These are phyloP conservation scores for Bisporella sp. DNA, from an alignment of 2,329 filamentous ascomycete genomes.

Conservation along the genomic window DNA sequence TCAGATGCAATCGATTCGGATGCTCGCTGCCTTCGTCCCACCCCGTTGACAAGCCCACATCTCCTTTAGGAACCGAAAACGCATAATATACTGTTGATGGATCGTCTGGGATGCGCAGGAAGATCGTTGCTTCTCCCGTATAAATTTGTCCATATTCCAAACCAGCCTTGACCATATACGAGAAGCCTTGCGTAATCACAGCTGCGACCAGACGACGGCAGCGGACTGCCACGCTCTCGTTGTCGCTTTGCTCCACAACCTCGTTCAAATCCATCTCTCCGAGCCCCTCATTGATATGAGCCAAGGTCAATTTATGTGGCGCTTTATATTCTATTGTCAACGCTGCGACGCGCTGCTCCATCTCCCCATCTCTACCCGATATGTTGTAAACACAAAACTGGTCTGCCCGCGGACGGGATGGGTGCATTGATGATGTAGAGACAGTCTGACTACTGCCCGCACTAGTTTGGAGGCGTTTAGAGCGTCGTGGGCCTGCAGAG, in stretches of 20 bases:
- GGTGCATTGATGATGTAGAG: too few species aligned
- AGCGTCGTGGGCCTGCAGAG: too few species aligned
- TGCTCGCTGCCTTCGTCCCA: background rate
- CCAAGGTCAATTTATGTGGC: background rate
- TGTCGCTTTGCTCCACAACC: background rate
- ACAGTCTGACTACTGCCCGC: too few species aligned
- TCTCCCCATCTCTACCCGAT: background rate
- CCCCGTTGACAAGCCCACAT: background rate
- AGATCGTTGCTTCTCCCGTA: slow-evolving; percentile 1
- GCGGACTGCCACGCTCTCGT: background rate
- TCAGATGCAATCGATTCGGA: background rate
- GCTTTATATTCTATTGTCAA: slow-evolving; percentile 3
- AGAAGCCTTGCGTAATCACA: background rate
- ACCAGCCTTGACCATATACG: slow-evolving; percentile 1
- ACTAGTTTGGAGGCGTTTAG: too few species aligned
- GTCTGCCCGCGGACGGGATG: too few species aligned
- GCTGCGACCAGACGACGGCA: background rate
- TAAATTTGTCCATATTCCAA: slow-evolving; percentile 1
- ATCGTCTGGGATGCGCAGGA: background rate
- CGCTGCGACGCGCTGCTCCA: background rate
- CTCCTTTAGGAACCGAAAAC: background rate
- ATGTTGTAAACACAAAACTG: too few species aligned
- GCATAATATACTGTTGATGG: background rate
- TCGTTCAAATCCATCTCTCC: background rate
- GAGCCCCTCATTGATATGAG: background rate